Conservation (phyloP, 257 asterid genomes). For the Solanum tarapatanum region DNA sequence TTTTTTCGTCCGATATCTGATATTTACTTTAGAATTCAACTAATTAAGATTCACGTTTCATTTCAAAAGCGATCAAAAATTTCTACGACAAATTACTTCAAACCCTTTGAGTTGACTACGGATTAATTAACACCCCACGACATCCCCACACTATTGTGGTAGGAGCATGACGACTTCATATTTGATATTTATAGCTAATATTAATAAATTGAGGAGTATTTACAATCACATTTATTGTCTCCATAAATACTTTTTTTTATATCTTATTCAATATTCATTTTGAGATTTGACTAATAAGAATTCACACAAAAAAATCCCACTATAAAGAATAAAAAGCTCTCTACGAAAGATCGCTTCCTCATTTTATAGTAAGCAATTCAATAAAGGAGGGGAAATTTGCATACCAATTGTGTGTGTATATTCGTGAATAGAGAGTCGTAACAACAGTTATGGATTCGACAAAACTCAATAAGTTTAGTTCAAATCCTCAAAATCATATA, state of each 20-base stretch:
- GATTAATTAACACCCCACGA: background rate
- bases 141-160: background rate
- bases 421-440: background rate
- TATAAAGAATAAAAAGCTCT: background rate
- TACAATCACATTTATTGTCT: background rate
- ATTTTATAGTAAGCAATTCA: background rate
- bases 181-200: background rate
- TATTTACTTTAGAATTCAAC: background rate
- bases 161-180: background rate
- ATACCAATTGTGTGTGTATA: background rate
- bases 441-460: background rate
- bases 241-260: background rate
- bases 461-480: background rate
- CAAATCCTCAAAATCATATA: background rate
- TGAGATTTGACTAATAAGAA: background rate
- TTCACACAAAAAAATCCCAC: background rate
- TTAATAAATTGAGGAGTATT: background rate
- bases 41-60: background rate
- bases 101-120: background rate
- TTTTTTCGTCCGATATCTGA: fast-evolving
- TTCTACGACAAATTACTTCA: background rate
- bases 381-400: fast-evolving
- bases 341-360: background rate
- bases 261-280: background rate
- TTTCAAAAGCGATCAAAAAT: no score